These are phyloP conservation scores for Diaporthe sp. DNA, from an alignment of 2,329 filamentous ascomycete genomes.

Conservation along the genomic window DNA sequence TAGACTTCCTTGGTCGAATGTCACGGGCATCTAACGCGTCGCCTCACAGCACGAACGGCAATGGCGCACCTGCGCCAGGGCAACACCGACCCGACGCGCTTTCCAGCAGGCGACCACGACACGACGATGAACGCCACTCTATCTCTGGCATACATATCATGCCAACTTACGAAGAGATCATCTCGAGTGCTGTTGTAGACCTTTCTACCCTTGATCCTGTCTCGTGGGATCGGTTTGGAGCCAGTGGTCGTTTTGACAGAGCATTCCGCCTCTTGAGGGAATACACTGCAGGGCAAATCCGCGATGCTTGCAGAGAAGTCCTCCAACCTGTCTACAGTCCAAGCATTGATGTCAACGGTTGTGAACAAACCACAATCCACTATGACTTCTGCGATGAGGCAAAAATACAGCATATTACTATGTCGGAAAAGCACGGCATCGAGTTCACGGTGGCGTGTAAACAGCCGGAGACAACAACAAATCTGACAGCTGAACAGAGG, in stretches of 20 bases:
- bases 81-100: constrained; percentile 35
- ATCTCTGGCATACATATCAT: constrained; percentile 59
- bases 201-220: constrained; percentile 54
- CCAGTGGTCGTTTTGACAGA: constrained; percentile 63
- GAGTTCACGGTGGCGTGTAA: constrained; percentile 58
- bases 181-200: constrained; percentile 51
- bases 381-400: constrained; percentile 54
- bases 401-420: constrained; percentile 46
- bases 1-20: background rate
- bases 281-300: constrained; percentile 66
- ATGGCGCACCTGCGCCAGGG: background rate
- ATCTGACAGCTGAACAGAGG: constrained; percentile 47
- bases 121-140: constrained; percentile 59
- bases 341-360: constrained; percentile 3
- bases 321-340: constrained; percentile 48
- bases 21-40: background rate
- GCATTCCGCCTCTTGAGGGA: constrained; percentile 69
- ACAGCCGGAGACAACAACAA: constrained; percentile 53
- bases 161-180: constrained; percentile 58
- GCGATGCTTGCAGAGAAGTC: constrained; percentile 59
- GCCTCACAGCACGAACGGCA: background rate
- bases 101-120: constrained; percentile 45
- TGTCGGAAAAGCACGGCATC: constrained; percentile 56
- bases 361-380: constrained; percentile 46
- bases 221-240: constrained; percentile 55